Evolutionary conservation across 805 yeast species (phyloP).

Genomic region (Starmerella roubikii): DNA sequence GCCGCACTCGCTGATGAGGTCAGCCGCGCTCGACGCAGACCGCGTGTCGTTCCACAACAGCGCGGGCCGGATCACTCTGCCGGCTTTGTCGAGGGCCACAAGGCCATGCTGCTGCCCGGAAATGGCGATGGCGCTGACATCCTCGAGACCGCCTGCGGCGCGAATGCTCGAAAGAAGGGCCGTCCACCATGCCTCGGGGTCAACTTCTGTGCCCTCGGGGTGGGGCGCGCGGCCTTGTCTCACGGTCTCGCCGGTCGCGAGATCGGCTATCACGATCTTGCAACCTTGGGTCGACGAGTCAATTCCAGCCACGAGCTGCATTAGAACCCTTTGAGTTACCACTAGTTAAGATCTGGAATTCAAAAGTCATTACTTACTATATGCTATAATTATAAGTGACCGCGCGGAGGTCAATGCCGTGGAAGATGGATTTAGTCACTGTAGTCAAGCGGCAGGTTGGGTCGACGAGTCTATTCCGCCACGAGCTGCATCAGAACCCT

Average conservation of each 20-base stretch:
- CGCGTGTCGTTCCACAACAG: slow-evolving; percentile 21
- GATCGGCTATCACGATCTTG: slow-evolving; percentile 17
- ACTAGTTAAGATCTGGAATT: too few species aligned
- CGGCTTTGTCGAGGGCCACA: slow-evolving; percentile 15
- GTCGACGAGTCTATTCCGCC: too few species aligned
- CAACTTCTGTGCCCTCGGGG: slow-evolving; percentile 20
- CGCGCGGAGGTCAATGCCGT: too few species aligned
- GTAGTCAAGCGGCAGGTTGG: too few species aligned
- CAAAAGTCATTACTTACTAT: too few species aligned
- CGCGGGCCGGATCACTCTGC: slow-evolving; percentile 19
- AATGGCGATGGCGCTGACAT: slow-evolving; percentile 19
- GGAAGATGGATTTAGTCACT: too few species aligned
- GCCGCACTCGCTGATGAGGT: slow-evolving; percentile 18
- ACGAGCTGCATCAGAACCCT: too few species aligned
- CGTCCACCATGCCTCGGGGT: slow-evolving; percentile 19
- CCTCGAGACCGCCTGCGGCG: slow-evolving; percentile 18
- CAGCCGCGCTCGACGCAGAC: slow-evolving; percentile 18
- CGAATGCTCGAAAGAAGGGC: slow-evolving; percentile 16
- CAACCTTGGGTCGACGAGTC: slow-evolving; percentile 23
- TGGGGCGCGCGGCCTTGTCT: slow-evolving; percentile 16
- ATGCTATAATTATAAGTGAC: too few species aligned
- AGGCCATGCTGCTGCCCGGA: slow-evolving; percentile 23
- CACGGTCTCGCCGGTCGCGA: slow-evolving; percentile 11
- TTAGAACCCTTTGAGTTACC: too few species aligned
- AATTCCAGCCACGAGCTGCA: slow-evolving; percentile 18